Conservation (phyloP, 148 eudicot species). For the Simmondsia chinensis region DNA sequence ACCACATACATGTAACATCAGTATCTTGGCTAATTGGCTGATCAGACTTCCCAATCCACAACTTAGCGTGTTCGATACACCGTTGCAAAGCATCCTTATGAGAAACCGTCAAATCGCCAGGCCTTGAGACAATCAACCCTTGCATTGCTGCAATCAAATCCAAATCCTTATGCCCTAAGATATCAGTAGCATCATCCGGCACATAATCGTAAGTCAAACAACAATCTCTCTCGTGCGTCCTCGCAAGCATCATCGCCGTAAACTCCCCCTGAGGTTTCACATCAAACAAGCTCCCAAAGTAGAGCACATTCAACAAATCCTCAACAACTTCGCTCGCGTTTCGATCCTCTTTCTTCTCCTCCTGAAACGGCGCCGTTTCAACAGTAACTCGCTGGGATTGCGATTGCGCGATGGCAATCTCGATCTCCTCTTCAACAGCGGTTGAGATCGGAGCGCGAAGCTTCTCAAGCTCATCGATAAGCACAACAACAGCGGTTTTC, state of each 20-base stretch:
- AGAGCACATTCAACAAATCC: conserved; percentile 61
- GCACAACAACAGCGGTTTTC: conserved; percentile 38
- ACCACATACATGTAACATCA: conserved; percentile 56
- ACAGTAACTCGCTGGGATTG: not conserved
- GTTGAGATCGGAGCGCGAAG: conserved; percentile 47
- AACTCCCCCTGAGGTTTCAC: conserved; percentile 52
- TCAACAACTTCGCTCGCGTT: conserved; percentile 14
- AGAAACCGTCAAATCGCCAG: conserved; percentile 54
- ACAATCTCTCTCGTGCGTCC: conserved; percentile 69
- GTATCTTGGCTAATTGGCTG: conserved; percentile 40
- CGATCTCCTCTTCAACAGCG: conserved; percentile 52
- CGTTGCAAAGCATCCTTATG: conserved; percentile 54
- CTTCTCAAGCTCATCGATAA: conserved; percentile 82
- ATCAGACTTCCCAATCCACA: conserved; percentile 56
- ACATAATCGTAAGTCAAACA: conserved; percentile 90
- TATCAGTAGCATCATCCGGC: conserved; percentile 65
- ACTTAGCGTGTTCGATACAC: conserved; percentile 59
- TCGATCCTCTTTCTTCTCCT: not conserved
- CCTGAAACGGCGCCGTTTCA: not conserved
- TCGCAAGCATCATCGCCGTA: conserved; percentile 45
- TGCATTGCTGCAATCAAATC: conserved; percentile 64
- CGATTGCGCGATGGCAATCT: conserved; percentile 10
- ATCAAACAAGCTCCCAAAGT: conserved; percentile 74
- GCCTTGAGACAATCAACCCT: conserved; percentile 48
- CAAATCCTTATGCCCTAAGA: conserved; percentile 60